Percentiles rank a stretch among this genome's conserved stretches.
These are phyloP conservation scores for Hippophae gyantsensis DNA, from an alignment of 306 rosid species.

Conservation along the genomic window DNA sequence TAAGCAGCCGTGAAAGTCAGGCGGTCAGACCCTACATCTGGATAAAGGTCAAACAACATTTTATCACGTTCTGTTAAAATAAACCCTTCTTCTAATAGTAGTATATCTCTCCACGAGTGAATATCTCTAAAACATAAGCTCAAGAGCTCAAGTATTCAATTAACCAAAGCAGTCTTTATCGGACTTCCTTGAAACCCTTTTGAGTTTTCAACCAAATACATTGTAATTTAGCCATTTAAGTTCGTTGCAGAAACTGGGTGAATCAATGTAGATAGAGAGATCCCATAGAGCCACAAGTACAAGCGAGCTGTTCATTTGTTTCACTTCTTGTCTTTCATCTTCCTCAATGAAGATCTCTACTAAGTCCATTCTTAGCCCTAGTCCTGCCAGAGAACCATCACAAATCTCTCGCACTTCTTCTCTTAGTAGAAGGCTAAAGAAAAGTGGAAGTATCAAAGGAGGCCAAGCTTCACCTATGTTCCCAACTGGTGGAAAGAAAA, in stretches of 20 bases:
- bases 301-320: constrained; percentile 68
- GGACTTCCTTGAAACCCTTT: not conserved
- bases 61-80: too few relatives aligned
- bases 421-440: constrained; percentile 57
- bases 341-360: constrained; percentile 79
- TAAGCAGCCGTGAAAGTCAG: too few relatives aligned
- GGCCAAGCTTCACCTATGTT: constrained; percentile 95
- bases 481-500: constrained; percentile 58
- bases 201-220: constrained; percentile 3
- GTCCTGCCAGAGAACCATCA: constrained; percentile 54
- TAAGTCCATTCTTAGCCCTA: constrained; percentile 70
- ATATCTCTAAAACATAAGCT: constrained; percentile 9
- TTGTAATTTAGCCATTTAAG: not conserved
- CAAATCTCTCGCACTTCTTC: constrained; percentile 79
- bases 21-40: too few relatives aligned
- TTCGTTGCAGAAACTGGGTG: constrained; percentile 3
- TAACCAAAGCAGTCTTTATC: constrained; percentile 11
- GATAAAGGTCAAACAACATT: too few relatives aligned
- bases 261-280: constrained; percentile 42
- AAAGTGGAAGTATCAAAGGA: constrained; percentile 70
- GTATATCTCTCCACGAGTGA: not conserved
- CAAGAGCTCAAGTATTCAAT: too few relatives aligned
- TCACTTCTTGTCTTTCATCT: constrained; percentile 67
- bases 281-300: constrained; percentile 34
- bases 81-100: too few relatives aligned